phyloP scores from a whole-genome alignment of 352 stramenopile species.

The Globisporangium yorkense region DNA sequence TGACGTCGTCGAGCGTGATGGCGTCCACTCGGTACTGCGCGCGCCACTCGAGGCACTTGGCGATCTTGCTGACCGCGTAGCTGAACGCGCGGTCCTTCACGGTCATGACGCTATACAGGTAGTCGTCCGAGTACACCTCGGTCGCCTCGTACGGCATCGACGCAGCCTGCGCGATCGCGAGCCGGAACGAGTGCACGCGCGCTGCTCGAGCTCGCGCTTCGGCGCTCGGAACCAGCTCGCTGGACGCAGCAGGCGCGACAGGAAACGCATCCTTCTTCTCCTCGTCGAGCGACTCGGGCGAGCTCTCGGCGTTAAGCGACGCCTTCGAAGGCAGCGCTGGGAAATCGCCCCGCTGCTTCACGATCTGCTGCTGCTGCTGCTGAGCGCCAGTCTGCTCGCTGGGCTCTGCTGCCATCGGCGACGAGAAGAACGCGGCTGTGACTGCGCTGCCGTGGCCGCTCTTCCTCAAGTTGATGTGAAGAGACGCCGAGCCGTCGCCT shows the following conservation, averaged over 20 bases:
- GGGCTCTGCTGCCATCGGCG: background rate
- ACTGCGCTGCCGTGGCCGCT: constrained; percentile 12
- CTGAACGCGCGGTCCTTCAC: constrained; percentile 56
- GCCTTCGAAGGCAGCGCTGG: background rate
- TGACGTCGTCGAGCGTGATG: constrained; percentile 32
- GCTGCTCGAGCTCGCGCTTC: constrained; percentile 18
- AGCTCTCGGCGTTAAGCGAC: background rate
- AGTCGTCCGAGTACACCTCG: constrained; percentile 48
- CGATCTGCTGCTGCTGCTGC: background rate
- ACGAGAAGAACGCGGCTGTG: constrained; percentile 17
- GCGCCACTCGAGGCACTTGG: constrained; percentile 45
- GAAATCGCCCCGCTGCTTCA: background rate
- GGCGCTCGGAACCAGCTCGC: constrained; percentile 2
- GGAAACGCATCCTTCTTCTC: background rate
- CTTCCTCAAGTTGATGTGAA: constrained; percentile 35
- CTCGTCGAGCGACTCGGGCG: background rate
- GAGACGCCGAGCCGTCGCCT: constrained; percentile 26
- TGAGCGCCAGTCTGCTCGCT: background rate
- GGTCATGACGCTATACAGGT: constrained; percentile 49
- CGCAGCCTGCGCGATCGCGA: constrained; percentile 40
- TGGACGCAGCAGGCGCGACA: background rate
- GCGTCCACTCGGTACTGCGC: constrained; percentile 33
- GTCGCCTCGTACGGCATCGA: constrained; percentile 27
- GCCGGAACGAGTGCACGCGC: constrained; percentile 41
- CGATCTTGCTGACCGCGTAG: constrained; percentile 60